A percentile compares a stretch with the other conserved stretches of the same genome.
These are phyloP conservation scores for Boletus tomentosulus DNA, from an alignment of 768 basidiomycete genomes.

Conservation along the genomic window DNA sequence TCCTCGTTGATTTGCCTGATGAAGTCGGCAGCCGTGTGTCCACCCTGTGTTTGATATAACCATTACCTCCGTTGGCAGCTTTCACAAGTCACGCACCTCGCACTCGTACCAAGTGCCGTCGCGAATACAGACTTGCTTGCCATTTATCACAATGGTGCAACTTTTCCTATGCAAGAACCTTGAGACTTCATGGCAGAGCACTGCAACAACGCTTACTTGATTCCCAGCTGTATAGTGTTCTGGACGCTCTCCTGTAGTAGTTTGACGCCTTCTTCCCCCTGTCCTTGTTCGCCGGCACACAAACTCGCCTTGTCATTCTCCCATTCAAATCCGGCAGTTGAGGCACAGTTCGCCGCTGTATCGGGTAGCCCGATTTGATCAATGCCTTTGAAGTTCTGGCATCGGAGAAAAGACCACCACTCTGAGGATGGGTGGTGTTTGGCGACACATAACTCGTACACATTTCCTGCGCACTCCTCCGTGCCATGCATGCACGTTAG, in stretches of 20 bases:
- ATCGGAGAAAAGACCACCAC: constrained; percentile 85
- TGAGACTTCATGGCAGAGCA: constrained; percentile 6
- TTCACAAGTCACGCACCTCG: constrained; percentile 47
- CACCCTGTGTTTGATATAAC: constrained; percentile 47
- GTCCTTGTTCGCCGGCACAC: constrained; percentile 61
- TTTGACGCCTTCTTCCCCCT: constrained; percentile 56
- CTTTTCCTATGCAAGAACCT: constrained; percentile 53
- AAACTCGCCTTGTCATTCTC: constrained; percentile 47
- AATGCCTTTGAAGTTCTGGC: constrained; percentile 66
- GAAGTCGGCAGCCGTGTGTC: constrained; percentile 73
- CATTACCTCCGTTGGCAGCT: constrained; percentile 21
- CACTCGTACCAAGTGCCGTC: constrained; percentile 79
- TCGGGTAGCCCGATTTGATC: constrained; percentile 61
- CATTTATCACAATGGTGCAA: constrained; percentile 81
- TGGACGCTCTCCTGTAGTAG: constrained; percentile 60
- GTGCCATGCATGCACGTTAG: constrained; percentile 77
- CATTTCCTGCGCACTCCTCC: constrained; percentile 82
- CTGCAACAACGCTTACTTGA: constrained; percentile 46
- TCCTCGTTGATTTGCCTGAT: constrained; percentile 72
- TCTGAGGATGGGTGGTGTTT: constrained; percentile 49
- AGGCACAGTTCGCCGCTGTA: constrained; percentile 63
- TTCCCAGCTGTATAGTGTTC: constrained; percentile 41
- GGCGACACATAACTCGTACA: constrained; percentile 80
- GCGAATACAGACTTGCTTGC: constrained; percentile 63
- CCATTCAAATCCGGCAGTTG: constrained; percentile 66